Percentiles rank a stretch among this genome's conserved stretches.
phyloP scores from a whole-genome alignment of 108 stramenopile species.

The Cyclotella cryptica region DNA sequence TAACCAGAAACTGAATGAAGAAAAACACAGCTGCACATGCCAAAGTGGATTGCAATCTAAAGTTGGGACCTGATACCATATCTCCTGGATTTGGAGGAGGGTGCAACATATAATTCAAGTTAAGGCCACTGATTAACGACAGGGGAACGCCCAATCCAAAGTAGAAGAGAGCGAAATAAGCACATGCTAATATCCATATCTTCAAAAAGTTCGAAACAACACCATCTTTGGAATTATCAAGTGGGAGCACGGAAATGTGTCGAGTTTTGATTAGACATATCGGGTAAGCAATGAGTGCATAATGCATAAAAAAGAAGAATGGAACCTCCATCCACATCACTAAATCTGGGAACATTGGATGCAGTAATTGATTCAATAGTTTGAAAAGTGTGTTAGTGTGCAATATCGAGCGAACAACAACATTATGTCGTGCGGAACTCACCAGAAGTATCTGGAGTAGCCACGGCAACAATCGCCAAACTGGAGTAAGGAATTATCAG shows the following conservation, averaged over 20 bases:
- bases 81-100: conserved; percentile 55
- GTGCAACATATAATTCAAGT: conserved; percentile 58
- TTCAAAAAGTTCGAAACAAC: conserved; percentile 40
- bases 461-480: conserved; percentile 52
- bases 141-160: conserved; percentile 48
- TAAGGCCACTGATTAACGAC: conserved; percentile 38
- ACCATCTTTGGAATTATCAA: conserved; percentile 17
- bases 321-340: conserved; percentile 55
- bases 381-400: neutral
- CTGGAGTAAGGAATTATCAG: conserved; percentile 44
- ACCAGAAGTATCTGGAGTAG: conserved; percentile 52
- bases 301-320: conserved; percentile 59
- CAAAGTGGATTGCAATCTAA: conserved; percentile 40
- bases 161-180: conserved; percentile 56
- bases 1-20: conserved; percentile 39
- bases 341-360: conserved; percentile 25
- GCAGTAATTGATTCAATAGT: neutral
- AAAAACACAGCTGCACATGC: conserved; percentile 47
- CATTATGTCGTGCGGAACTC: neutral
- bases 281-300: conserved; percentile 43
- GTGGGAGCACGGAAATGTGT: conserved; percentile 42
- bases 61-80: conserved; percentile 49
- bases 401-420: neutral
- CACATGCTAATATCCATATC: conserved; percentile 50
- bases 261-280: conserved; percentile 37